Evolutionary conservation across 129 eudicot genomes (phyloP).

Genomic region (Flaveria ramosissima): DNA sequence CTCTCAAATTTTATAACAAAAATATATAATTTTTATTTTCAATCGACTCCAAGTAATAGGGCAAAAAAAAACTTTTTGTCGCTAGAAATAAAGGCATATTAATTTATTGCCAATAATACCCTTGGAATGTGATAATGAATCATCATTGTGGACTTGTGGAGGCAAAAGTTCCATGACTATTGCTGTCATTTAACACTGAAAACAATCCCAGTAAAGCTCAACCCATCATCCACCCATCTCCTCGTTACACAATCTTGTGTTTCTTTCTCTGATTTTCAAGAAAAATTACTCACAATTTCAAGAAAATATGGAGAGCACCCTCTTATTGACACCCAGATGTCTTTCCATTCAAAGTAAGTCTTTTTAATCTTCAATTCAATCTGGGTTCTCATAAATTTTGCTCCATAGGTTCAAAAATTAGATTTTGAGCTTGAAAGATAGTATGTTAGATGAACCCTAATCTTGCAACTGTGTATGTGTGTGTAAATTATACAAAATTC

Average conservation of each 20-base stretch:
- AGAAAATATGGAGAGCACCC: slow-evolving; percentile 54
- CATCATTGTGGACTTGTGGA: background rate
- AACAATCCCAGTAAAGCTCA: slow-evolving; percentile 27
- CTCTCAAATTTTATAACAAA: no score
- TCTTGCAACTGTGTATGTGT: background rate
- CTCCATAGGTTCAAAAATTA: background rate
- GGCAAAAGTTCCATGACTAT: slow-evolving; percentile 27
- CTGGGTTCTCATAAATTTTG: background rate
- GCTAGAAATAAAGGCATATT: background rate
- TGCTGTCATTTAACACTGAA: slow-evolving; percentile 24
- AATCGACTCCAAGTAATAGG: no score
- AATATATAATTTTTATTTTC: no score
- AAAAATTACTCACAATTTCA: slow-evolving; percentile 18
- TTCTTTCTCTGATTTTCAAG: slow-evolving; percentile 19
- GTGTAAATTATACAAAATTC: background rate
- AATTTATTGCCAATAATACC: slow-evolving; percentile 20
- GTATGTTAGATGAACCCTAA: slow-evolving; percentile 14
- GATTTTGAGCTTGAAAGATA: background rate
- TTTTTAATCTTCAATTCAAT: slow-evolving; percentile 13
- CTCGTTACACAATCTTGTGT: slow-evolving; percentile 19
- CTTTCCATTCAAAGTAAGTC: slow-evolving; percentile 51
- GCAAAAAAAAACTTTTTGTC: no score
- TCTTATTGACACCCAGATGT: slow-evolving; percentile 47
- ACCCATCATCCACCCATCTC: slow-evolving; percentile 45
- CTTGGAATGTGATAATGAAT: background rate